phyloP scores from a whole-genome alignment of 1,284 basidiomycete species.

The Ustilago lituana region DNA sequence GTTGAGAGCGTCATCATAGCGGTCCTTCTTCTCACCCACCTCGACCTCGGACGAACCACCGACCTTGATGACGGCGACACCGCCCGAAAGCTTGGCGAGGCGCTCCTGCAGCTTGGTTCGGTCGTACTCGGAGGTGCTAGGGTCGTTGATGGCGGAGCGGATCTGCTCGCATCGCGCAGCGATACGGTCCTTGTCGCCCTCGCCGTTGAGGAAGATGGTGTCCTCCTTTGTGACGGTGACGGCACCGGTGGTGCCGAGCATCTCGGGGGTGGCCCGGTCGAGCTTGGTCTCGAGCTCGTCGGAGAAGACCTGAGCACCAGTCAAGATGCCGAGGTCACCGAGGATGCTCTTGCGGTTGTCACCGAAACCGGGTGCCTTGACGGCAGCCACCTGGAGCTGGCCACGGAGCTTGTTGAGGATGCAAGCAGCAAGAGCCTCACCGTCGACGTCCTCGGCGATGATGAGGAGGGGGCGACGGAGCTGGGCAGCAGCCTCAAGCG shows the following conservation, averaged over 20 bases:
- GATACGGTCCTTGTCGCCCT: constrained; percentile 67
- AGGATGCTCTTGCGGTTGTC: constrained; percentile 99
- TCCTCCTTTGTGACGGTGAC: constrained; percentile 98
- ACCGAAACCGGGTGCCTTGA: constrained; percentile 98
- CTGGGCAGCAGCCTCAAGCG: constrained; percentile 90
- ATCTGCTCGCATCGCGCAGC: constrained; percentile 84
- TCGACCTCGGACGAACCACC: constrained; percentile 94
- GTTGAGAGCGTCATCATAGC: constrained; percentile 96
- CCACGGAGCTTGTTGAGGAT: constrained; percentile 99
- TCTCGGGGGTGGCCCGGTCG: constrained; percentile 85
- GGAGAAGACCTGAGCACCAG: constrained; percentile 95
- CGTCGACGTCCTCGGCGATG: constrained; percentile 96
- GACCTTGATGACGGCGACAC: constrained; percentile 98
- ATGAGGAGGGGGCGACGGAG: constrained; percentile 90
- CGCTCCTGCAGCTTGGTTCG: constrained; percentile 95
- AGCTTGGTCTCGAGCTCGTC: constrained; percentile 99
- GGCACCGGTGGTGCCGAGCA: constrained; percentile 90
- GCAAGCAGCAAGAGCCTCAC: constrained; percentile 95
- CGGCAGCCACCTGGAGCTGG: constrained; percentile 88
- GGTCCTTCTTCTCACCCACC: constrained; percentile 99
- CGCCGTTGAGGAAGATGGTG: constrained; percentile 94
- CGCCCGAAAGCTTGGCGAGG: constrained; percentile 91
- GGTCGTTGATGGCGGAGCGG: constrained; percentile 82
- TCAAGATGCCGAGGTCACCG: constrained; percentile 94
- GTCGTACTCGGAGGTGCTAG: constrained; percentile 91